These are phyloP conservation scores for Xylariaceae sp. DNA, from an alignment of 2,329 filamentous ascomycete genomes.

Conservation along the genomic window DNA sequence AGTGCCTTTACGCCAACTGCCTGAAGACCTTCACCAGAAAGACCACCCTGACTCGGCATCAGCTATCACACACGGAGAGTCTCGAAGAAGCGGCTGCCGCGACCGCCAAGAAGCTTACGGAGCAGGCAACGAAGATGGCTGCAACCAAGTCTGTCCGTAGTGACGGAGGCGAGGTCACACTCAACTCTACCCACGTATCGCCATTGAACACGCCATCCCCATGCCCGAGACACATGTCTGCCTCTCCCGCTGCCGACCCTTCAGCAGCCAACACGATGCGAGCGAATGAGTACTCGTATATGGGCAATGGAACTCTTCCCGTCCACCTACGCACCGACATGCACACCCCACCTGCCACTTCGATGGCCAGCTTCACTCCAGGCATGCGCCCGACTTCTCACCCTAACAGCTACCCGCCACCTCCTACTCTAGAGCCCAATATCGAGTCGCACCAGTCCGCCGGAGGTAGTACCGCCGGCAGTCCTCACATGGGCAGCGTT, in stretches of 20 bases:
- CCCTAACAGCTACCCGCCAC: slow-evolving; percentile 74
- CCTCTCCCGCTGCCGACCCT: slow-evolving; percentile 74
- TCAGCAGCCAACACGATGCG: slow-evolving; percentile 63
- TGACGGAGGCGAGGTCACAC: slow-evolving; percentile 59
- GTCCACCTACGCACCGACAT: slow-evolving; percentile 75
- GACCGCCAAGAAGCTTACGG: slow-evolving; percentile 77
- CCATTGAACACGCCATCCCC: slow-evolving; percentile 78
- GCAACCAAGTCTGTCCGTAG: slow-evolving; percentile 50
- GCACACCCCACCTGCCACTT: slow-evolving; percentile 61
- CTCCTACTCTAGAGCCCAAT: slow-evolving; percentile 78
- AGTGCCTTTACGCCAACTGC: slow-evolving; percentile 94
- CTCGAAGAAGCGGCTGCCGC: slow-evolving; percentile 89
- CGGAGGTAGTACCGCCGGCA: slow-evolving; percentile 66
- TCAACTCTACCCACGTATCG: slow-evolving; percentile 63
- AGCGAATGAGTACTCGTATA: slow-evolving; percentile 70
- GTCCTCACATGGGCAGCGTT: slow-evolving; percentile 75
- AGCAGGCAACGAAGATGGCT: slow-evolving; percentile 34
- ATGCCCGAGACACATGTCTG: slow-evolving; percentile 69
- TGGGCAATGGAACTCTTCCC: slow-evolving; percentile 73
- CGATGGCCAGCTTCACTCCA: slow-evolving; percentile 58
- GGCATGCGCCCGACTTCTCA: slow-evolving; percentile 74
- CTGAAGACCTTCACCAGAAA: slow-evolving; percentile 97
- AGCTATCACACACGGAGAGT: slow-evolving; percentile 92
- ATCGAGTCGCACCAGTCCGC: slow-evolving; percentile 69
- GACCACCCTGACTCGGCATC: slow-evolving; percentile 89